Conservation (phyloP, 495 filamentous ascomycete species). For the Halenospora varia region DNA sequence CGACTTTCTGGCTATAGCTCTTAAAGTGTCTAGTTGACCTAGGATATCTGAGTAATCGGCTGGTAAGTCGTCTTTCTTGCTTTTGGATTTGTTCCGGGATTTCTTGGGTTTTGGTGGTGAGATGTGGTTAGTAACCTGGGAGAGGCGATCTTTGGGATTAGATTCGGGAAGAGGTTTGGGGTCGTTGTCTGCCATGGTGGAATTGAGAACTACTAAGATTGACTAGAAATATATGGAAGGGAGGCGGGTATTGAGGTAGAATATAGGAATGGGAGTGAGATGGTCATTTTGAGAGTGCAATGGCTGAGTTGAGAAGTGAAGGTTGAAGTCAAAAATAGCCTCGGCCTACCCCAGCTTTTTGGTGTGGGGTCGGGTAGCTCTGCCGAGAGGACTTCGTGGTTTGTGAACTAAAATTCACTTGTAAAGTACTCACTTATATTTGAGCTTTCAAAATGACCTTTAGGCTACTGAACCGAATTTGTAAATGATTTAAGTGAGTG, state of each 20-base stretch:
- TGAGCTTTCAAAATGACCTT: no score
- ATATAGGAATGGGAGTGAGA: no score
- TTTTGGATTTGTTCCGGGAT: conserved; percentile 16
- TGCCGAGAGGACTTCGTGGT: no score
- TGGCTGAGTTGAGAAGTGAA: not conserved
- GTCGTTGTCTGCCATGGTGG: no score
- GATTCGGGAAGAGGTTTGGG: not conserved
- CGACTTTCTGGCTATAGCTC: conserved; percentile 47
- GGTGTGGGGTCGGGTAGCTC: not conserved
- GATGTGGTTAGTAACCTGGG: conserved; percentile 27
- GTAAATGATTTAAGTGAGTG: no score
- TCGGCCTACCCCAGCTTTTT: conserved; percentile 18
- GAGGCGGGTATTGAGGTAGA: no score
- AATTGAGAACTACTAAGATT: no score
- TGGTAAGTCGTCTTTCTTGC: conserved; percentile 36
- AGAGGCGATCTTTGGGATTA: conserved; percentile 14
- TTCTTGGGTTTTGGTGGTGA: conserved; percentile 17
- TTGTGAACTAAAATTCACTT: not conserved
- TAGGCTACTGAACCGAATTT: no score
- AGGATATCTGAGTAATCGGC: conserved; percentile 60
- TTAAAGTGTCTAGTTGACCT: conserved; percentile 44
- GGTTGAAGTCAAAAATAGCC: conserved; percentile 14
- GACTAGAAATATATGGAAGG: no score
- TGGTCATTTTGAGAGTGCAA: no score
- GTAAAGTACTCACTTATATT: no score